Conservation (phyloP, 495 filamentous ascomycete genomes). For the Penicillium coprophilum region DNA sequence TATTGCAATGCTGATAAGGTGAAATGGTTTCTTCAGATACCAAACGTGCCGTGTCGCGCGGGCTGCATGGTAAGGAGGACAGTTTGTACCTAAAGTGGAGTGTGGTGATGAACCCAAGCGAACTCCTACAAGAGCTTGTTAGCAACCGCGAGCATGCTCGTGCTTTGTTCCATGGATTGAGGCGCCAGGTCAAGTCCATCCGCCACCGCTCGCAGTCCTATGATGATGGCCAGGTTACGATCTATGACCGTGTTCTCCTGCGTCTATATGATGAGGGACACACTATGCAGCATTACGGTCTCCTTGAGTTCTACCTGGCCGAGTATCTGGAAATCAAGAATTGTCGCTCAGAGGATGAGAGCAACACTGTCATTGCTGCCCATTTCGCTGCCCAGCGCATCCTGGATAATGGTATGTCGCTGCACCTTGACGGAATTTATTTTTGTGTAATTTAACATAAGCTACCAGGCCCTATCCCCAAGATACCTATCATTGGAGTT, state of each 20-base stretch:
- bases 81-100: constrained; percentile 28
- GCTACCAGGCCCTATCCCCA: not conserved
- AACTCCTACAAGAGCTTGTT: constrained; percentile 27
- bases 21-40: not conserved
- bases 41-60: not conserved
- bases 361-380: constrained; percentile 7
- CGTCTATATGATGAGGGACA: constrained; percentile 32
- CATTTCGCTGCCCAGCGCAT: constrained; percentile 13
- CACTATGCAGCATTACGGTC: constrained; percentile 25
- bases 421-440: not conserved
- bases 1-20: not conserved
- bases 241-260: constrained; percentile 42
- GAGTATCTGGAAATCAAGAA: constrained; percentile 39
- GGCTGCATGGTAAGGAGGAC: constrained; percentile 10
- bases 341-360: not conserved
- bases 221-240: constrained; percentile 41
- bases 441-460: not conserved
- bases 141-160: constrained; percentile 14
- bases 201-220: constrained; percentile 35
- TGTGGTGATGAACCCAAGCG: constrained; percentile 18
- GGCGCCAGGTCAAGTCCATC: constrained; percentile 34
- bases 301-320: constrained; percentile 40
- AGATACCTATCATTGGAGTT: not conserved
- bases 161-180: constrained; percentile 29
- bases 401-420: constrained; percentile 10